Evolutionary conservation across 768 basidiomycete species (phyloP), one percentile per base, ranked within the genome.

Genomic region (Agrocybe praecox): DNA sequence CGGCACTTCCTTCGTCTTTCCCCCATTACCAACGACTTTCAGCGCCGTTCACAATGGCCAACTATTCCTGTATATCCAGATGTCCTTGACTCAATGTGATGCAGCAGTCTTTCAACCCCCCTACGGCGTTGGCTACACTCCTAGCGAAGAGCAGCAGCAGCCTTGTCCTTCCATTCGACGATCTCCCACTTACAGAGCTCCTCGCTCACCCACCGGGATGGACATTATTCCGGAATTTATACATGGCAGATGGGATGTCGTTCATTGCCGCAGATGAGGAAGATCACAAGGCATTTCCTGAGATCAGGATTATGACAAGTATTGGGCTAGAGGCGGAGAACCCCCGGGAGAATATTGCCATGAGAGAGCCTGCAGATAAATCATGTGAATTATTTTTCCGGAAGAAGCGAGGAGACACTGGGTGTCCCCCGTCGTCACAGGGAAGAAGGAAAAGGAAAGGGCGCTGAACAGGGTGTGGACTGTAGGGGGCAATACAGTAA

Each of bases 201-300:
- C 69, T 85, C 12, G 77, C 83, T 21, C 89, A 91, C 53, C 87
- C 86, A 5, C 87, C 87, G 24, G 92, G 93, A 40, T 95, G 93
- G 92, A 94, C 94, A 0, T 72, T 94, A 29, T 92, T 92, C 70
- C 80, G 81, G 23, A 87, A 94, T 67, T 67, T 96, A 4, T 96
- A 96, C 80, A 83, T 94, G 85, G 83, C 86, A 46, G 89, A 93
- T 60, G 90, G 90, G 8, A 93, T 92, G 0, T 79, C 94, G 46
- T 86, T 81, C 70, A 80, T 94, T 65, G 76, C 94, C 53, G 64
- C 66, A n/a, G 62, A 67, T 53, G 58, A 69, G 24, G 21, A 57
- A 32, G 53, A 50, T 32, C 61, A 59, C 11, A 57, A 42, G 29
- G 58, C 50, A 4, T 79, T 79, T 49, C 79, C 80, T 0, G 72